These are phyloP conservation scores for Fusarium sacchari DNA, from an alignment of 2,329 filamentous ascomycete species.

Conservation along the genomic window DNA sequence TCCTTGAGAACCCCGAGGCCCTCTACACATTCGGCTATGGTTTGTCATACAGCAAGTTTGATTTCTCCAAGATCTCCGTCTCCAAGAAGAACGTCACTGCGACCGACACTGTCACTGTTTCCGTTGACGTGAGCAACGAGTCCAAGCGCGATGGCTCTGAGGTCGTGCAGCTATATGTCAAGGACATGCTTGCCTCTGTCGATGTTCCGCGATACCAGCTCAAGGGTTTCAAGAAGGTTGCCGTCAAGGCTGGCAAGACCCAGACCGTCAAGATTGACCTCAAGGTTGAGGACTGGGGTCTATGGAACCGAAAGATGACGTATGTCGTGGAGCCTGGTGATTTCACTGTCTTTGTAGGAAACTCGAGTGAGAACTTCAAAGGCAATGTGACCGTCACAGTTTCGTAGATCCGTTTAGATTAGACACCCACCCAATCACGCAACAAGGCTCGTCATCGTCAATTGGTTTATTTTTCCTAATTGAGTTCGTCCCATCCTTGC, in stretches of 20 bases:
- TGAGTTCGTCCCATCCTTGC: neutral
- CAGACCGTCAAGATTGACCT: constrained; percentile 60
- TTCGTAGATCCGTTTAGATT: constrained; percentile 1
- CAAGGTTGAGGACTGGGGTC: constrained; percentile 65
- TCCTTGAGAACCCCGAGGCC: constrained; percentile 67
- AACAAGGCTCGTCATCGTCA: neutral
- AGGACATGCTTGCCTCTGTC: constrained; percentile 69
- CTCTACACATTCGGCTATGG: constrained; percentile 75
- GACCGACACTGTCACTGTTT: constrained; percentile 65
- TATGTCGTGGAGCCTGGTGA: constrained; percentile 79
- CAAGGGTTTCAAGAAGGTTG: constrained; percentile 74
- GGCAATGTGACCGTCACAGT: constrained; percentile 67
- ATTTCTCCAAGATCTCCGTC: constrained; percentile 64
- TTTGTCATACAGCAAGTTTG: constrained; percentile 71
- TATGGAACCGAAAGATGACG: constrained; percentile 71
- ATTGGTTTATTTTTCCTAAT: neutral
- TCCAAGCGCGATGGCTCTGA: constrained; percentile 68
- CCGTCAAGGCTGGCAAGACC: constrained; percentile 68
- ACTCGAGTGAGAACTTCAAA: constrained; percentile 65
- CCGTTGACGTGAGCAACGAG: constrained; percentile 70
- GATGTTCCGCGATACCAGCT: constrained; percentile 72
- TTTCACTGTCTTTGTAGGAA: constrained; percentile 72
- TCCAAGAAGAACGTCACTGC: constrained; percentile 58
- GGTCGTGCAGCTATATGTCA: constrained; percentile 75
- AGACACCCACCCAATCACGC: neutral